Evolutionary conservation across 768 basidiomycete species (phyloP), one percentile per base, ranked within the genome.

Genomic region (Mrakia blollopis): DNA sequence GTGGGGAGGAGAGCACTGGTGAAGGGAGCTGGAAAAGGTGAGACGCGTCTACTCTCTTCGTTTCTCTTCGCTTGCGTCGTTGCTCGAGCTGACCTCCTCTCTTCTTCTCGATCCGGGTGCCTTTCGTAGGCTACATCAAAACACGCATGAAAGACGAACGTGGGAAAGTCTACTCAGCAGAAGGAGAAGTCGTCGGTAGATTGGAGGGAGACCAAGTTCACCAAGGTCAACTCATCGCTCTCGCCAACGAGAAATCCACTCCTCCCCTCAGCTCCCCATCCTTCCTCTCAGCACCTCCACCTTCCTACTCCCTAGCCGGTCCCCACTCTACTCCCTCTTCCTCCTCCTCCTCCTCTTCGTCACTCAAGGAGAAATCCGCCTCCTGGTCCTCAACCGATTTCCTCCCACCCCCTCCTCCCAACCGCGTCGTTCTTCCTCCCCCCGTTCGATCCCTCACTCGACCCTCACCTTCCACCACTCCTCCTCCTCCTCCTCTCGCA

Each of bases 1-100:
- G 52, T 77, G 47, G 76, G 76, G 16, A 44, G 72, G 41, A 52
- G 50, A 32, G 76, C 76, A 1, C 50, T 77, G 9, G 28, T 77
- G 62, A 73, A 57, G 39, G 76, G 76, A 21, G 76, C 76, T 7
- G 76, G 76, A 13, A 77, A 73, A 41, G 65, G 61, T 47, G 62
- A 63, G 37, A 21, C n/a, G 13, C n/a, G n/a, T 44, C 13, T 37
- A 3, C 18, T 16, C 39, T 41, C 67, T 39, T 16, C 23, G 32
- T 25, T 25, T 16, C 65, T 67, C 44, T 44, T 44, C 44, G 39
- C 39, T 3, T 21, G n/a, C 23, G 6, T 67, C 39, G 65, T 35
- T 39, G 13, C 23, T n/a, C 6, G 25, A 5, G 25, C 25, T 37
- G 67, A 69, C 37, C 54, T 50, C 18, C 21, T 2, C 13, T 28